phyloP scores from a whole-genome alignment of 2,329 filamentous ascomycete species.

The Basipetospora sp. region DNA sequence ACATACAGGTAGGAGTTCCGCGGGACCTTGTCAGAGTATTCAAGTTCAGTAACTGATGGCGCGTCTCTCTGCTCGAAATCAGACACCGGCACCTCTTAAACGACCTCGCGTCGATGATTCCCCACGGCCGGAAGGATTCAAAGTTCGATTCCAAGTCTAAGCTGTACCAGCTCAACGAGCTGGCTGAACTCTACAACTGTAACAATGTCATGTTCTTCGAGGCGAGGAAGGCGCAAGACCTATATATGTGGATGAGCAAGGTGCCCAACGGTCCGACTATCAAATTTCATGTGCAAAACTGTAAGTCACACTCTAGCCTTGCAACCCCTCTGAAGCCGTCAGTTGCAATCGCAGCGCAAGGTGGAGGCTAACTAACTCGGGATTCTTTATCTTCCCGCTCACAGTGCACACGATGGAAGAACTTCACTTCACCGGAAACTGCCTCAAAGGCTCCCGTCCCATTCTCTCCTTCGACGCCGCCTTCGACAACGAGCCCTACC shows the following conservation, averaged over 20 bases:
- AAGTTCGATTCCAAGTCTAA: slow-evolving; percentile 96
- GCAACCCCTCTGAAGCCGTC: too few species aligned
- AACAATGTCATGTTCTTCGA: slow-evolving; percentile 94
- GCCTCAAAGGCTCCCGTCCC: slow-evolving; percentile 80
- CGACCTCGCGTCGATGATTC: slow-evolving; percentile 75
- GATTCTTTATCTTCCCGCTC: too few species aligned
- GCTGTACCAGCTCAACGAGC: slow-evolving; percentile 65
- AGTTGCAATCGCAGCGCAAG: too few species aligned
- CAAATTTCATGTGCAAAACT: slow-evolving; percentile 63
- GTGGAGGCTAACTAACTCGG: too few species aligned
- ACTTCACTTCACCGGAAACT: slow-evolving; percentile 92
- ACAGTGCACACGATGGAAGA: slow-evolving; percentile 96
- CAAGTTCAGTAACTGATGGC: too few species aligned
- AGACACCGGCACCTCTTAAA: slow-evolving; percentile 89
- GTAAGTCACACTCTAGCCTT: slow-evolving; percentile 24
- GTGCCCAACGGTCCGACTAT: slow-evolving; percentile 55
- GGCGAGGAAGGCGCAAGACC: slow-evolving; percentile 81
- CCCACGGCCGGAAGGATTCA: slow-evolving; percentile 83
- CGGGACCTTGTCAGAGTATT: too few species aligned
- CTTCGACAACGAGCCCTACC: slow-evolving; percentile 70
- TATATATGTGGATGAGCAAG: slow-evolving; percentile 88
- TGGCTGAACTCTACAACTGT: slow-evolving; percentile 69
- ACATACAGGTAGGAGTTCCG: slow-evolving; percentile 53
- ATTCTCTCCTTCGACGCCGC: slow-evolving; percentile 80
- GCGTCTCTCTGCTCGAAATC: slow-evolving; percentile 4